Conservation (phyloP, 2,329 filamentous ascomycete genomes). For the Xylaria sp. region DNA sequence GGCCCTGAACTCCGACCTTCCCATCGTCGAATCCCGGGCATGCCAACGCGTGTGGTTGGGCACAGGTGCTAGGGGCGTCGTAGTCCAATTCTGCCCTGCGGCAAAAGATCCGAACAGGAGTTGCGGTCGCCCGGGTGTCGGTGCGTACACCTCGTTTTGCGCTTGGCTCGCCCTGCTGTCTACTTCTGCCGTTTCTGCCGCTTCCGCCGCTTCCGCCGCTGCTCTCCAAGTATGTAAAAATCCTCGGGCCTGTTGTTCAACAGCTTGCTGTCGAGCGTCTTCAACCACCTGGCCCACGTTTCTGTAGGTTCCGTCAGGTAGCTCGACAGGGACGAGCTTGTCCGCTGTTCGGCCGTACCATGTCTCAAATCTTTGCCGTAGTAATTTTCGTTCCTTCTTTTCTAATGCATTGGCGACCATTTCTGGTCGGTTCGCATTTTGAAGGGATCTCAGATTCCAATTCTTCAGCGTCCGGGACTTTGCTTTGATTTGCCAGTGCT, state of each 20-base stretch:
- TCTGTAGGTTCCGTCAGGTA: slow-evolving; percentile 41
- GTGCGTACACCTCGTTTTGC: slow-evolving; percentile 41
- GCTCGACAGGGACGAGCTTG: slow-evolving; percentile 44
- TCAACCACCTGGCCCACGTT: slow-evolving; percentile 41
- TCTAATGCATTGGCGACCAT: slow-evolving; percentile 47
- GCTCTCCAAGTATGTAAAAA: slow-evolving; percentile 42
- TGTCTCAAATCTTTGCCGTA: slow-evolving; percentile 45
- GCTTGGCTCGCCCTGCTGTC: slow-evolving; percentile 27
- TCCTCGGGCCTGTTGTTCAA: slow-evolving; percentile 38
- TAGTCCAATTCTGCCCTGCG: slow-evolving; percentile 42
- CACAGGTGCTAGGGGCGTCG: slow-evolving; percentile 48
- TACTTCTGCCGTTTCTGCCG: slow-evolving; percentile 36
- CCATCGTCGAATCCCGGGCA: slow-evolving; percentile 41
- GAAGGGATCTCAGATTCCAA: slow-evolving; percentile 48
- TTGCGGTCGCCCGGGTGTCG: slow-evolving; percentile 48
- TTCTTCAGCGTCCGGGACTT: slow-evolving; percentile 43
- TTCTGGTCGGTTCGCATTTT: slow-evolving; percentile 45
- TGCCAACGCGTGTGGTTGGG: slow-evolving; percentile 42
- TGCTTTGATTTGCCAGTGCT: slow-evolving; percentile 42
- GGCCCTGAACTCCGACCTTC: slow-evolving; percentile 41
- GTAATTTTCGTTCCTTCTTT: slow-evolving; percentile 45
- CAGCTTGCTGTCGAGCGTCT: slow-evolving; percentile 41
- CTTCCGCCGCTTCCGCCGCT: slow-evolving; percentile 35
- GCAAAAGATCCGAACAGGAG: slow-evolving; percentile 44
- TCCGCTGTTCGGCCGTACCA: slow-evolving; percentile 46